Evolutionary conservation across 805 yeast genomes (phyloP).

Genomic region (Candida vartiovaarae): DNA sequence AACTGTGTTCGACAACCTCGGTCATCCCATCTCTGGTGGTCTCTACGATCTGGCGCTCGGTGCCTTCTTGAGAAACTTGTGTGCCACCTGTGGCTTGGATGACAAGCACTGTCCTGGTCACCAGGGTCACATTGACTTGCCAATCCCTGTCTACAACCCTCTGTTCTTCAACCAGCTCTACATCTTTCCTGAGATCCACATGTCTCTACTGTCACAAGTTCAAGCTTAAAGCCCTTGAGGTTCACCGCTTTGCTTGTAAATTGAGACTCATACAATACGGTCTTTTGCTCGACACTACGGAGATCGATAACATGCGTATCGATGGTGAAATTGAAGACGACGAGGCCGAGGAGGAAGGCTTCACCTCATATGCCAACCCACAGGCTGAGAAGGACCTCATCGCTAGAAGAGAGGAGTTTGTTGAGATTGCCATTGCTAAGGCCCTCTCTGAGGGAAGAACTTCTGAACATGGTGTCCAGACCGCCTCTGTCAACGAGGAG

Average conservation of each 20-base stretch:
- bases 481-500: constrained; percentile 84
- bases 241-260: constrained; percentile 71
- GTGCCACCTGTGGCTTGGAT: constrained; percentile 94
- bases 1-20: constrained; percentile 89
- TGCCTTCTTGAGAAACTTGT: constrained; percentile 76
- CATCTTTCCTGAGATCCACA: constrained; percentile 68
- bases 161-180: constrained; percentile 88
- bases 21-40: constrained; percentile 94
- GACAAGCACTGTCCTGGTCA: constrained; percentile 97
- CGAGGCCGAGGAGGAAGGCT: constrained; percentile 38
- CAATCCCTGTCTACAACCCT: constrained; percentile 93
- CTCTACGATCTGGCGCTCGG: constrained; percentile 93
- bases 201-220: constrained; percentile 91
- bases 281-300: constrained; percentile 67
- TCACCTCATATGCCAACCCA: constrained; percentile 24
- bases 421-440: constrained; percentile 57
- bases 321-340: constrained; percentile 39
- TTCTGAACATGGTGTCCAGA: constrained; percentile 56
- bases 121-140: constrained; percentile 95
- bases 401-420: constrained; percentile 60
- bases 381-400: constrained; percentile 40
- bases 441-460: constrained; percentile 77
- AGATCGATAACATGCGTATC: constrained; percentile 54
- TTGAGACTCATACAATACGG: constrained; percentile 84
- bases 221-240: constrained; percentile 60